Evolutionary conservation across 768 basidiomycete genomes (phyloP).

Genomic region (Gloeostereum incarnatum): DNA sequence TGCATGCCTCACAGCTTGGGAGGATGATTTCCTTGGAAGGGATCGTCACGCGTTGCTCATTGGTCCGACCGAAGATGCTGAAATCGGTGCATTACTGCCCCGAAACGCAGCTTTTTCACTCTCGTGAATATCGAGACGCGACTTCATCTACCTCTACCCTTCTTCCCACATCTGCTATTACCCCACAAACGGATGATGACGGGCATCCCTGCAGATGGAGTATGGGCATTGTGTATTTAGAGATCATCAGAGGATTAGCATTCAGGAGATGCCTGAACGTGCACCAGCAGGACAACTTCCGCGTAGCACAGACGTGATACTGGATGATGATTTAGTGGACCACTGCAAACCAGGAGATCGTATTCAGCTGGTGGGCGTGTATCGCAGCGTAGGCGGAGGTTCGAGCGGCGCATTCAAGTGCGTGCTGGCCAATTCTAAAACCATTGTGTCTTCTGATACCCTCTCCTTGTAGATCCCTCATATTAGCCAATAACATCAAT

Average conservation of each 20-base stretch:
- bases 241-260: slow-evolving; percentile 95
- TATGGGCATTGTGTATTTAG: slow-evolving; percentile 87
- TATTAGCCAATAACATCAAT: slow-evolving; percentile 93
- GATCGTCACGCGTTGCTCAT: slow-evolving; percentile 95
- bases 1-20: slow-evolving; percentile 81
- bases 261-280: slow-evolving; percentile 99
- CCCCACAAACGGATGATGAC: slow-evolving; percentile 89
- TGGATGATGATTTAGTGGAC: slow-evolving; percentile 96
- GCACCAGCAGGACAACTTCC: slow-evolving; percentile 97
- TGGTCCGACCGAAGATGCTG: slow-evolving; percentile 98
- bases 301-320: slow-evolving; percentile 89
- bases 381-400: slow-evolving; percentile 90
- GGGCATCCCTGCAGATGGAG: slow-evolving; percentile 84
- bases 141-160: slow-evolving; percentile 80
- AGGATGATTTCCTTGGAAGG: slow-evolving; percentile 98
- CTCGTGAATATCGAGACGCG: slow-evolving; percentile 88
- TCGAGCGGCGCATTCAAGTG: slow-evolving; percentile 92
- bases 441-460: slow-evolving; percentile 7
- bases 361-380: slow-evolving; percentile 92
- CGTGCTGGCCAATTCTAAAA: slow-evolving; percentile 11
- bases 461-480: slow-evolving; percentile 68
- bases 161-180: slow-evolving; percentile 78
- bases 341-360: slow-evolving; percentile 97
- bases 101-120: slow-evolving; percentile 76
- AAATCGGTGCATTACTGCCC: slow-evolving; percentile 94